Conservation (phyloP, 2,329 filamentous ascomycete species). For the Colletotrichum tamarilloi region DNA sequence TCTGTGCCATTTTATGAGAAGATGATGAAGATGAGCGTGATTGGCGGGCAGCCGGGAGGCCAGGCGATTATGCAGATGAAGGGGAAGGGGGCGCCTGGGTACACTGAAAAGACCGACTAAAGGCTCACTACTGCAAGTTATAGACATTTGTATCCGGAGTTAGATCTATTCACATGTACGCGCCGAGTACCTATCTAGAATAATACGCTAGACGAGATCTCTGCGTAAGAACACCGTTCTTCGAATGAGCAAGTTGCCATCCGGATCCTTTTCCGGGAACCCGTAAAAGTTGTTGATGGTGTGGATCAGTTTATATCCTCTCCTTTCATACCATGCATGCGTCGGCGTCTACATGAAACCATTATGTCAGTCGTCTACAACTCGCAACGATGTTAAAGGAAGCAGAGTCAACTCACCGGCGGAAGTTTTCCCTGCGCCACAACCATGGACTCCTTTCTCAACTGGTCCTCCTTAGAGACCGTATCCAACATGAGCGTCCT, state of each 20-base stretch:
- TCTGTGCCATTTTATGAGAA: conserved; percentile 48
- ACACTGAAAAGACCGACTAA: not conserved
- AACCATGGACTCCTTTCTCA: not conserved
- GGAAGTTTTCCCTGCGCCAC: not conserved
- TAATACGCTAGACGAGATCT: not conserved
- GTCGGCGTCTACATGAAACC: conserved; percentile 38
- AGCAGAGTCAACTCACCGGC: not conserved
- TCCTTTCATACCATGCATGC: conserved; percentile 44
- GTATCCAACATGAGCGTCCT: conserved; percentile 42
- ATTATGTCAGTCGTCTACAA: not conserved
- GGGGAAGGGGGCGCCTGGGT: conserved; percentile 34
- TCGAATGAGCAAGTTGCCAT: conserved; percentile 3
- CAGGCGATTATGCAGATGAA: conserved; percentile 39
- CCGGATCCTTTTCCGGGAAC: conserved; percentile 4
- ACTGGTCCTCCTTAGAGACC: conserved; percentile 39
- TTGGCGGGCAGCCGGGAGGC: conserved; percentile 33
- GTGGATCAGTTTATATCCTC: conserved; percentile 42
- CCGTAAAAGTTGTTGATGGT: conserved; percentile 36
- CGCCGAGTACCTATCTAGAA: too few species aligned
- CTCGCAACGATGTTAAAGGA: rapidly evolving
- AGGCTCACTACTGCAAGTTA: not conserved
- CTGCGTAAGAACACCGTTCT: conserved; percentile 22
- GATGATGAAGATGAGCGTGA: conserved; percentile 44
- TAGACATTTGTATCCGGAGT: not conserved
- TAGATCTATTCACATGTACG: not conserved